A percentile compares a stretch with the other conserved stretches of the same genome.
These are phyloP conservation scores for Stephania cephalantha DNA, from an alignment of 164 flowering plant species.

Conservation along the genomic window DNA sequence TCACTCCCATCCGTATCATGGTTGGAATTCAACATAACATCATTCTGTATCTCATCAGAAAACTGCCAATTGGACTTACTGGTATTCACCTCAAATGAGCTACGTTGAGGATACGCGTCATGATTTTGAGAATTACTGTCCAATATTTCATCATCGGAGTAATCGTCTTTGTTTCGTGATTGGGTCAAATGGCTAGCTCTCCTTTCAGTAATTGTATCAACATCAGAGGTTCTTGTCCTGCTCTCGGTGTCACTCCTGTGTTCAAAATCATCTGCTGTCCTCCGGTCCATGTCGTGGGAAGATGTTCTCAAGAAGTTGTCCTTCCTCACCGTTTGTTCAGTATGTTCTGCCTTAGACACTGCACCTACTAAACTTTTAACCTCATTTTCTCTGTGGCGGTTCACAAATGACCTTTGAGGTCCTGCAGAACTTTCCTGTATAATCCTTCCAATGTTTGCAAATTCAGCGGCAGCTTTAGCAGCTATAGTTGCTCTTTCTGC, in stretches of 20 bases:
- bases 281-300: background rate
- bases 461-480: constrained; percentile 94
- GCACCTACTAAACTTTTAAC: constrained; percentile 4
- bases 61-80: constrained; percentile 8
- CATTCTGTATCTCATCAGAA: constrained; percentile 8
- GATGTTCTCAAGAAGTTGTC: constrained; percentile 7
- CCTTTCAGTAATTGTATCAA: constrained; percentile 11
- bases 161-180: constrained; percentile 18
- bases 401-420: constrained; percentile 20
- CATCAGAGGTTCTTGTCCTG: constrained; percentile 18
- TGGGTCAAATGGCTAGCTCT: constrained; percentile 25
- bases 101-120: constrained; percentile 28
- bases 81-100: constrained; percentile 22
- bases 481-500: constrained; percentile 94
- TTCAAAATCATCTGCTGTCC: constrained; percentile 8
- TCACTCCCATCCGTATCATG: background rate
- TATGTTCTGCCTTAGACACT: constrained; percentile 1
- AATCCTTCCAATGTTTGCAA: constrained; percentile 43
- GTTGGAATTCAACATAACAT: constrained; percentile 3
- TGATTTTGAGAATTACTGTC: constrained; percentile 12
- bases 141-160: constrained; percentile 14
- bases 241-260: constrained; percentile 12
- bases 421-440: constrained; percentile 36
- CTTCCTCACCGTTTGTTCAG: constrained; percentile 2
- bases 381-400: constrained; percentile 8